phyloP scores from a whole-genome alignment of 2,329 filamentous ascomycete species.

The Apiospora kogelbergensis region DNA sequence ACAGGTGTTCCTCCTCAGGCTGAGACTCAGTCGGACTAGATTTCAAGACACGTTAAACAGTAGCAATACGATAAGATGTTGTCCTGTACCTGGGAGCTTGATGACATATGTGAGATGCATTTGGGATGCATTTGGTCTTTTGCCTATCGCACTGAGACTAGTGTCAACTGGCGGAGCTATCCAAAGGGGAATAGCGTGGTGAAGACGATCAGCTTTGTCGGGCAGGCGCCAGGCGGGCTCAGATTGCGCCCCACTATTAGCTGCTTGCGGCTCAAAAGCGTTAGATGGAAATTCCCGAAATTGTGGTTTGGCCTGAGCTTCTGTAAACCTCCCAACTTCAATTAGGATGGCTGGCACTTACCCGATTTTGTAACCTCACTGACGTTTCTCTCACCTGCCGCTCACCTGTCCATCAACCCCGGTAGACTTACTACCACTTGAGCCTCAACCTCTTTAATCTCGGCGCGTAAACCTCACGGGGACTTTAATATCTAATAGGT shows the following conservation, averaged over 20 bases:
- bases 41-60: no score
- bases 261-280: conserved; percentile 3
- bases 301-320: neutral
- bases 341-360: neutral
- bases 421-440: neutral
- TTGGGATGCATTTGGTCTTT: neutral
- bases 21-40: no score
- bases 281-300: neutral
- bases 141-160: neutral
- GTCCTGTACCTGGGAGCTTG: no score
- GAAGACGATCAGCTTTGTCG: no score
- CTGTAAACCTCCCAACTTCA: conserved; percentile 6
- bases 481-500: neutral
- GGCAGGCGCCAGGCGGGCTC: neutral
- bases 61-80: no score
- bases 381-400: neutral
- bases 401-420: neutral
- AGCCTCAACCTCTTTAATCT: neutral
- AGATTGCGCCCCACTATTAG: neutral
- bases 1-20: no score
- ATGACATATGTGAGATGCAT: no score
- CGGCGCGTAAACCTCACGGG: neutral
- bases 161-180: neutral
- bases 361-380: conserved; percentile 3
- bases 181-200: neutral